phyloP scores from a whole-genome alignment of 768 basidiomycete species.

The Termitomyces sp. region DNA sequence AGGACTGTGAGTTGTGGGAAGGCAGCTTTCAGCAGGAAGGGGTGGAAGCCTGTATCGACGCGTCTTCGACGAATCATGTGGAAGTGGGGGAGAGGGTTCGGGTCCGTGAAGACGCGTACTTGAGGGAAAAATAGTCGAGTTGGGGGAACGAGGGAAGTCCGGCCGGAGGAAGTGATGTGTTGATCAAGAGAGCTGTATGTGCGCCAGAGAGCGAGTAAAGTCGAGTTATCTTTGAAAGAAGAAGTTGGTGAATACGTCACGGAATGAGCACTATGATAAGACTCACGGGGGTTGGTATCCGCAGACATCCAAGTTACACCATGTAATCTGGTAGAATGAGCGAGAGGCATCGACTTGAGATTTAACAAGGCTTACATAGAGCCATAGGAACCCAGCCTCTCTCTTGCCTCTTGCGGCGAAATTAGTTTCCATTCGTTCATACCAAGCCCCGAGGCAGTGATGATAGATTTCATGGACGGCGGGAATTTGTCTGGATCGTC shows the following conservation, averaged over 20 bases:
- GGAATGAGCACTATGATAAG: background rate
- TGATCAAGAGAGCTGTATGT: constrained; percentile 64
- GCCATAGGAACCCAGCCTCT: constrained; percentile 47
- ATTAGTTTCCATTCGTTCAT: constrained; percentile 59
- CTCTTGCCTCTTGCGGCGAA: constrained; percentile 44
- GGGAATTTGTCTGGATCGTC: constrained; percentile 66
- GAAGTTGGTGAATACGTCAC: background rate
- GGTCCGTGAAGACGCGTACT: constrained; percentile 55
- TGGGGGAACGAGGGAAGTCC: constrained; percentile 57
- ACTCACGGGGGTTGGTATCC: constrained; percentile 47
- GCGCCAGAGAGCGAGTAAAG: constrained; percentile 75
- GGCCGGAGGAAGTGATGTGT: constrained; percentile 37
- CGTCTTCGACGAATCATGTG: constrained; percentile 39
- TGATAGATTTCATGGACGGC: constrained; percentile 45
- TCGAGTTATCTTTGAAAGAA: constrained; percentile 50
- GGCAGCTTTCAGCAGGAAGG: constrained; percentile 66
- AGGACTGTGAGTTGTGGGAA: constrained; percentile 67
- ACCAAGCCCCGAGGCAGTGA: constrained; percentile 34
- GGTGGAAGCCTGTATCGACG: constrained; percentile 65
- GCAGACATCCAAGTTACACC: constrained; percentile 69
- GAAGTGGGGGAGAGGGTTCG: constrained; percentile 30
- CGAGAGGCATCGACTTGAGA: background rate
- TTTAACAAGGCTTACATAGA: constrained; percentile 37
- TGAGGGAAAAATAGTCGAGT: constrained; percentile 74
- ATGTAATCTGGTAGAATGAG: constrained; percentile 41